Base-by-base conservation (phyloP, 129 eudicot genomes). In the Erigeron canadensis region DNA sequence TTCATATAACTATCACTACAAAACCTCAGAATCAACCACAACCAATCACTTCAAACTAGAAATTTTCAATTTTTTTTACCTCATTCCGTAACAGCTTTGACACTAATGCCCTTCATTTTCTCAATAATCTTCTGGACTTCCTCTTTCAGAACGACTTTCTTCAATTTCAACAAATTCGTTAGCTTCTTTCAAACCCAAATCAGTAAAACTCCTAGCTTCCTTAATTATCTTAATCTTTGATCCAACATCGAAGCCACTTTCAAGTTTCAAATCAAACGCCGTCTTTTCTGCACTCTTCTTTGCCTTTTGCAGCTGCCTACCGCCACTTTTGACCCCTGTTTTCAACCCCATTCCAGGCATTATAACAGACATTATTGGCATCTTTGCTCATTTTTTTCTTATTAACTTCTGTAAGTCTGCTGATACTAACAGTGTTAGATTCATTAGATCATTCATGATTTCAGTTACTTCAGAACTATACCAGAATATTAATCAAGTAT, bases 111-210 rank as follows among this genome's bases (percentile, higher is more conserved):
- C 85, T 87, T 85, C 90, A 93, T 77, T 76, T 93, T 93, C 77
- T 82, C 91, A 56, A 93, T 80, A 71, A 93, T 90, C 79, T 84
- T 86, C 79, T 89, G 92, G 8, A 80, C 96, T 58, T 89, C 96
- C 48, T 89, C 96, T 57, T 86, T 93, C 0, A 83, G 48, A 42
- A 93, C 98, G 37, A 95, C 98, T 65, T 84, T 89, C 88, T 93
- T 93, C 92, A 93, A 70, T 78, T 81, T 93, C 98, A 80, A 93
- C 98, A 84, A 93, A 71, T 13, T 89, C 98, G 67, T 93, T 93
- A 7, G 98, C 98, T 61, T 93, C 96, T 86, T 93, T 93, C 86
- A 93, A 76, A 39, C 98, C 98, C 70, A 93, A 69, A 73, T 82
- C 90, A 63, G 98, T 93, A 70, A 83, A 87, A 4, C 88, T 83